Evolutionary conservation across 208 protist genomes (phyloP).

Genomic region (Trypanosoma rangeli): DNA sequence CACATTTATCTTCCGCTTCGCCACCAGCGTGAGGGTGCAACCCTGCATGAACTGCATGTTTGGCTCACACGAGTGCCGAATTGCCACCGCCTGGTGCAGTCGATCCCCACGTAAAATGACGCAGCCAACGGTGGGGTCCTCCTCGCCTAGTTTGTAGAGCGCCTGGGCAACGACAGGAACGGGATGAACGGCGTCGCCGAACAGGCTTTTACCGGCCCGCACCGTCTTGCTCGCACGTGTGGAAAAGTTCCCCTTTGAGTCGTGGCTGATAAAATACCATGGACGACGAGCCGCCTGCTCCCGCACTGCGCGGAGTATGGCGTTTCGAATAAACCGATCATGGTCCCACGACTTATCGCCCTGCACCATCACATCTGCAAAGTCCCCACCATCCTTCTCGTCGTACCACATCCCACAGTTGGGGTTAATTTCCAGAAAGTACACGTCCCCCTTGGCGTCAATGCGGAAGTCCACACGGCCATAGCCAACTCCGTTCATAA

Average conservation of each 20-base stretch:
- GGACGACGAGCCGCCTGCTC: slow-evolving; percentile 69
- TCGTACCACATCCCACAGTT: slow-evolving; percentile 92
- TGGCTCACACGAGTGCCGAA: slow-evolving; percentile 90
- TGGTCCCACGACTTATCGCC: slow-evolving; percentile 79
- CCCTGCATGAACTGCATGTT: slow-evolving; percentile 88
- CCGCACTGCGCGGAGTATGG: slow-evolving; percentile 52
- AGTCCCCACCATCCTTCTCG: slow-evolving; percentile 80
- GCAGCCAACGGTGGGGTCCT: slow-evolving; percentile 71
- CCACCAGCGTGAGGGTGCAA: slow-evolving; percentile 69
- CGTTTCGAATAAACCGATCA: slow-evolving; percentile 73
- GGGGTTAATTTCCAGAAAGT: slow-evolving; percentile 91
- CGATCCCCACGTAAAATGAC: slow-evolving; percentile 73
- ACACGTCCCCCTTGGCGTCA: slow-evolving; percentile 59
- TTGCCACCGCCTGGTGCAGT: slow-evolving; percentile 65
- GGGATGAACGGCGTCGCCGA: slow-evolving; percentile 65
- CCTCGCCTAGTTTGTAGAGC: slow-evolving; percentile 74
- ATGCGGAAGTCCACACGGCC: slow-evolving; percentile 89
- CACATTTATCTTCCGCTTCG: slow-evolving; percentile 76
- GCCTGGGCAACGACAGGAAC: slow-evolving; percentile 76
- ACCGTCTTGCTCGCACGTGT: slow-evolving; percentile 76
- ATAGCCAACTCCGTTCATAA: slow-evolving; percentile 87
- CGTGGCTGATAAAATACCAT: slow-evolving; percentile 87
- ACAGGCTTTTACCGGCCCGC: slow-evolving; percentile 63
- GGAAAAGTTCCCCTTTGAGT: slow-evolving; percentile 76
- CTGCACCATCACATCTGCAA: slow-evolving; percentile 83